Evolutionary conservation across 2,329 filamentous ascomycete genomes (phyloP), one percentile per base, ranked within the genome.

Genomic region (Colletotrichum phormii): DNA sequence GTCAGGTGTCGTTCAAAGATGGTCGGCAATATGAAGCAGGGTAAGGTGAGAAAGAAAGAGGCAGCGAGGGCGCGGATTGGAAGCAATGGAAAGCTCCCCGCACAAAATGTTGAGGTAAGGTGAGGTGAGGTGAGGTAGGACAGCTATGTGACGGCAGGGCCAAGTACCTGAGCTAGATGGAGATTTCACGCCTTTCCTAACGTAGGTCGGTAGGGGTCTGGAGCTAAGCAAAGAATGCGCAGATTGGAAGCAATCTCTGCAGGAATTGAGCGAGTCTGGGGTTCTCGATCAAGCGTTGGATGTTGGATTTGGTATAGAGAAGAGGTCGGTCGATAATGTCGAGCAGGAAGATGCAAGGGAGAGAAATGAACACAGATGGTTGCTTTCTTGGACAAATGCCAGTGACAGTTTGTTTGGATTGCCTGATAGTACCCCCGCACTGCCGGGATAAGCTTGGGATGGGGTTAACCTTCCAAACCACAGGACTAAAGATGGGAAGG

Each of bases 171-270:
- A 49, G 55, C 71, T 64, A 57, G 42, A 61, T 53, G 33, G 66
- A 49, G 55, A 72, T 49, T 70, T 53, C 46, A 55, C 65, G 51
- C 66, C 71, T 70, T 72, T 65, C 60, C 71, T 72, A 72, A 63
- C 69, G 69, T 63, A 72, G 58, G 61, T 46, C 54, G 71, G 71
- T 72, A 72, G 66, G 71, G 71, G 66, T 72, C 67, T 58, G 71
- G 53, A 61, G 55, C 71, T 72, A 72, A 35, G 31, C 71, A 70
- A 70, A 60, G 71, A 72, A 72, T 71, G 67, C 54, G 66, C 71
- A 72, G 71, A 65, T 72, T 65, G 26, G 71, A 49, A 65, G 60
- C 65, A 72, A 72, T 70, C 53, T 72, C 66, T 62, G 70, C 66
- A 70, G 67, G 71, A 70, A 69, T 64, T 65, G 51, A 31, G 46